phyloP scores from a whole-genome alignment of 805 yeast species.

The Priceomyces medius region DNA sequence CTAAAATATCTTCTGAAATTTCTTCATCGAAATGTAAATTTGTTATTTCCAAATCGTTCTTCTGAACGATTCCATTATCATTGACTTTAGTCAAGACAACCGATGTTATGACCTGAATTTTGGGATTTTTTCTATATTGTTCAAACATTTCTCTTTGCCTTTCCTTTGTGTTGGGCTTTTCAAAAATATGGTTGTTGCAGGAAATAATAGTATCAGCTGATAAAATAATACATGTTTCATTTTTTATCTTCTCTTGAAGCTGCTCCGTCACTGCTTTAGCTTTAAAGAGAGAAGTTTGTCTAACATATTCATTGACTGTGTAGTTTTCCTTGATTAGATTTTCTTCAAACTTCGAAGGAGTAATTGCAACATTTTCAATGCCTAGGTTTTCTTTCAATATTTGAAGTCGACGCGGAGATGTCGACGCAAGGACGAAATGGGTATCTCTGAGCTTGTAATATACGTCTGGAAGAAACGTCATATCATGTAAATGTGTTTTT shows the following conservation, averaged over 20 bases:
- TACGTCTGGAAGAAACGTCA: slow-evolving; percentile 3
- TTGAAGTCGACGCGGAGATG: slow-evolving; percentile 77
- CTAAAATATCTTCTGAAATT: slow-evolving; percentile 54
- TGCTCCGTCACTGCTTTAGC: slow-evolving; percentile 58
- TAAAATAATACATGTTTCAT: slow-evolving; percentile 27
- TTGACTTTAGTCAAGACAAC: slow-evolving; percentile 23
- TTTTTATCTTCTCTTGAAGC: slow-evolving; percentile 22
- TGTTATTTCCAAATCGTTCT: slow-evolving; percentile 28
- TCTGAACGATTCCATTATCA: slow-evolving; percentile 6
- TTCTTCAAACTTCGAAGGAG: slow-evolving; percentile 75
- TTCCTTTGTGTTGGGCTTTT: slow-evolving; percentile 60
- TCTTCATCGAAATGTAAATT: slow-evolving; percentile 44
- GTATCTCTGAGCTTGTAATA: slow-evolving; percentile 6
- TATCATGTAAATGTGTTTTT: not conserved
- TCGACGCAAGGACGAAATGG: slow-evolving; percentile 69
- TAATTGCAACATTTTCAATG: slow-evolving; percentile 41
- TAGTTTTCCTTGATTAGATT: slow-evolving; percentile 56
- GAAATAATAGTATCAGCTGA: slow-evolving; percentile 83
- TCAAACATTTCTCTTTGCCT: slow-evolving; percentile 31
- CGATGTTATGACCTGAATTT: slow-evolving; percentile 35
- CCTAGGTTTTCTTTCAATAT: slow-evolving; percentile 61
- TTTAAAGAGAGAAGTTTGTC: slow-evolving; percentile 67
- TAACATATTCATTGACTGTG: slow-evolving; percentile 58
- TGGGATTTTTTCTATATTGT: slow-evolving; percentile 18
- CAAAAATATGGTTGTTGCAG: slow-evolving; percentile 60